phyloP scores from a whole-genome alignment of 805 yeast genomes.

The Saccharomycopsis fermentans region DNA sequence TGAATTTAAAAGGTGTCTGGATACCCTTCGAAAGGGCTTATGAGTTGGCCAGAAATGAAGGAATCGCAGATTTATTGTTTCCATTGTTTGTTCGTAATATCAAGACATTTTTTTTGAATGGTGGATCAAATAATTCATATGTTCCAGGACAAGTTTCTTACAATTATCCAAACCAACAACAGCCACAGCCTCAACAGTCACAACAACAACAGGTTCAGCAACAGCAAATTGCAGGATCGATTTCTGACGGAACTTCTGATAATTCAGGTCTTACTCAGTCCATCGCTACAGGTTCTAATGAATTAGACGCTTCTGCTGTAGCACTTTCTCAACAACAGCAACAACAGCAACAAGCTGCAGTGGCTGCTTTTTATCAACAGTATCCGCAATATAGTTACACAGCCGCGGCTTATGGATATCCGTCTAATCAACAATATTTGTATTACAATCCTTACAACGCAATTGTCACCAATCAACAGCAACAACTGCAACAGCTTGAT shows the following conservation, averaged over 20 bases:
- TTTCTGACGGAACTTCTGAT: conserved; percentile 3
- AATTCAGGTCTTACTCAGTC: conserved; percentile 2
- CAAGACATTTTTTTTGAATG: conserved; percentile 26
- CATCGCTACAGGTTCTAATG: conserved; percentile 2
- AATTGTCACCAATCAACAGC: conserved; percentile 1
- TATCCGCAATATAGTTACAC: conserved; percentile 14
- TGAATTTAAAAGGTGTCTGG: conserved; percentile 88
- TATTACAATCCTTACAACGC: conserved; percentile 4
- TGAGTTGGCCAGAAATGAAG: conserved; percentile 73
- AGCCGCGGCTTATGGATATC: conserved; percentile 2
- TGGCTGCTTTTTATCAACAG: conserved; percentile 6
- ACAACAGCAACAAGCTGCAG: conserved; percentile 4
- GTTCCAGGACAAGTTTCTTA: conserved; percentile 2
- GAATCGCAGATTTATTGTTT: conserved; percentile 54
- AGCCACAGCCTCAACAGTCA: conserved; percentile 6
- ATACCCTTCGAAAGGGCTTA: conserved; percentile 77
- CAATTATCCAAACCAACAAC: conserved; percentile 2
- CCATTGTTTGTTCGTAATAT: conserved; percentile 70
- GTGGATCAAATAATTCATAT: conserved; percentile 7
- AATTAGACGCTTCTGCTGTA: background rate
- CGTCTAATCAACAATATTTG: conserved; percentile 10
- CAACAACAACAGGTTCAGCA: conserved; percentile 3
- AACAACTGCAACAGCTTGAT: background rate
- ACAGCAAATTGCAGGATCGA: conserved; percentile 2
- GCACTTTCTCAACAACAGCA: conserved; percentile 6